Evolutionary conservation across 2,329 filamentous ascomycete genomes (phyloP).

Genomic region (Volutella citrinella): DNA sequence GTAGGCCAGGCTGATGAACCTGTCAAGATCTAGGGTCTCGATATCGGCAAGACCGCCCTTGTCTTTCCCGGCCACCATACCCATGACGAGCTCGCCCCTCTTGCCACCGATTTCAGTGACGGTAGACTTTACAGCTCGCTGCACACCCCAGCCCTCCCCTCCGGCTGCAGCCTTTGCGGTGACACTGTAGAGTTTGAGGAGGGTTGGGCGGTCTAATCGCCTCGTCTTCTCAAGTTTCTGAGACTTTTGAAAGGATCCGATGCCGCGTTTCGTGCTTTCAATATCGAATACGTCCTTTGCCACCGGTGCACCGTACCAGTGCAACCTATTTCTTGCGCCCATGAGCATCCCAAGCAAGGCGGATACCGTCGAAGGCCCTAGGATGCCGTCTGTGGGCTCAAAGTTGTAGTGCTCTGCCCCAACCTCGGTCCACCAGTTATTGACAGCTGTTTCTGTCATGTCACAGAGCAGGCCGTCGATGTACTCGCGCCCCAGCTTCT

Average conservation of each 20-base stretch:
- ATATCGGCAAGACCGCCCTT: constrained; percentile 89
- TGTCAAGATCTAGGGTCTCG: constrained; percentile 86
- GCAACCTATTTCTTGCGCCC: constrained; percentile 84
- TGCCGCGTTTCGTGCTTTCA: constrained; percentile 75
- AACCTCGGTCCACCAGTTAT: constrained; percentile 95
- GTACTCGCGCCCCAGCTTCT: constrained; percentile 81
- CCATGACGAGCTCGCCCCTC: constrained; percentile 89
- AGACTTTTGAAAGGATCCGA: constrained; percentile 85
- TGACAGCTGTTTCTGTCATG: constrained; percentile 83
- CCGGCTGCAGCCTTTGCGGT: constrained; percentile 87
- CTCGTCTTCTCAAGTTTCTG: constrained; percentile 77
- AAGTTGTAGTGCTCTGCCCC: constrained; percentile 89
- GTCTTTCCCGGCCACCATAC: constrained; percentile 84
- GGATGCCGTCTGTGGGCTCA: constrained; percentile 86
- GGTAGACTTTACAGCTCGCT: constrained; percentile 90
- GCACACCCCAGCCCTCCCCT: constrained; percentile 90
- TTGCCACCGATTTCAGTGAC: constrained; percentile 92
- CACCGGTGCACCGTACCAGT: constrained; percentile 79
- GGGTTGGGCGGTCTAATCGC: constrained; percentile 76
- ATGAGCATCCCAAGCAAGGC: constrained; percentile 84
- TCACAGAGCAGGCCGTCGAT: constrained; percentile 92
- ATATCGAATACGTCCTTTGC: constrained; percentile 91
- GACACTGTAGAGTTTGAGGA: constrained; percentile 75
- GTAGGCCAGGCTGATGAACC: constrained; percentile 72
- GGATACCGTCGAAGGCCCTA: constrained; percentile 88